phyloP scores from a whole-genome alignment of 441 rosid species.

The Populus tomentosa region DNA sequence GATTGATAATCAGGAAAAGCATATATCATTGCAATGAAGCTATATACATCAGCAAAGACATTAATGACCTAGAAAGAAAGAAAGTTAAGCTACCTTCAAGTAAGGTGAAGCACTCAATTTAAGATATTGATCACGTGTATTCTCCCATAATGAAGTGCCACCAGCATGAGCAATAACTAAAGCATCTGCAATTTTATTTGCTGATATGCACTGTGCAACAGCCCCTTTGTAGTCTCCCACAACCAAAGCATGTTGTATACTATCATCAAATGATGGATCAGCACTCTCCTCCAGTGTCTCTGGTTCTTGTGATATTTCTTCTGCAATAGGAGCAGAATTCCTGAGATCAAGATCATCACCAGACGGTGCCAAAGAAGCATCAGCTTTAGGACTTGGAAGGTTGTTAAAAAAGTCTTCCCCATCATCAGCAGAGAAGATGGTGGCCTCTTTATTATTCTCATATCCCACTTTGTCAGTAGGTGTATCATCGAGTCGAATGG shows the following conservation, averaged over 20 bases:
- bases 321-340: constrained; percentile 29
- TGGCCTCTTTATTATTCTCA: constrained; percentile 40
- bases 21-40: background rate
- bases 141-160: constrained; percentile 88
- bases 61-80: background rate
- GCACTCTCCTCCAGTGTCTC: constrained; percentile 58
- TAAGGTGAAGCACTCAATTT: constrained; percentile 73
- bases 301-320: constrained; percentile 41
- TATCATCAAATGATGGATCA: constrained; percentile 81
- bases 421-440: constrained; percentile 63
- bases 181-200: constrained; percentile 94
- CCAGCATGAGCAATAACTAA: constrained; percentile 97
- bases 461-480: constrained; percentile 38
- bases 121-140: constrained; percentile 79
- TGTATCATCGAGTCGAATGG: constrained; percentile 48
- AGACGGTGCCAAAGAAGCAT: constrained; percentile 58
- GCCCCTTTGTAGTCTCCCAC: constrained; percentile 97
- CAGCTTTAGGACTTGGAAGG: constrained; percentile 92
- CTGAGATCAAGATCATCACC: constrained; percentile 35
- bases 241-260: constrained; percentile 84
- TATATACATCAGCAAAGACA: background rate
- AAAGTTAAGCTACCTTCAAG: constrained; percentile 57
- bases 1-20: background rate
- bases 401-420: constrained; percentile 96
- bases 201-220: constrained; percentile 79